Percentiles rank a stretch among this genome's conserved stretches.
phyloP scores from a whole-genome alignment of 2,329 filamentous ascomycete genomes.

The Fusarium chlamydosporum region DNA sequence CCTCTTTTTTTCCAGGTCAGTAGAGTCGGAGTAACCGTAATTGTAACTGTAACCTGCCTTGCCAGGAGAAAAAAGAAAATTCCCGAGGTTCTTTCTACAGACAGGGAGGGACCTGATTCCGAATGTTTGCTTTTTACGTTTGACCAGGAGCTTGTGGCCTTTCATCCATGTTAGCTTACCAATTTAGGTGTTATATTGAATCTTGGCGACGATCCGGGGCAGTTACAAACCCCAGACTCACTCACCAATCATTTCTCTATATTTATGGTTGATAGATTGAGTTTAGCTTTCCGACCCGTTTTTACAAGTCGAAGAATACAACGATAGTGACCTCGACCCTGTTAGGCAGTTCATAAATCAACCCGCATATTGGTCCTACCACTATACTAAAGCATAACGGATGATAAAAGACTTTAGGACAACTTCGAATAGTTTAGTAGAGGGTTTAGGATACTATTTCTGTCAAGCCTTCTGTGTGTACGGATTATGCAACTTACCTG shows the following conservation, averaged over 20 bases:
- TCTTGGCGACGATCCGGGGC: conserved; percentile 21
- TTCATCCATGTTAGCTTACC: neutral
- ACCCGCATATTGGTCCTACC: too few relatives aligned
- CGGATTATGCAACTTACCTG: too few relatives aligned
- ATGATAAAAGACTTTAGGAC: too few relatives aligned
- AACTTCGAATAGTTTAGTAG: too few relatives aligned
- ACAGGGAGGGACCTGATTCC: neutral
- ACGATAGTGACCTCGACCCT: too few relatives aligned
- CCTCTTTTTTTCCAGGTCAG: conserved; percentile 16
- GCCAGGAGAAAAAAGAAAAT: neutral
- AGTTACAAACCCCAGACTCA: conserved; percentile 3
- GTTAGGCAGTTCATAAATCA: too few relatives aligned
- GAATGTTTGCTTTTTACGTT: neutral
- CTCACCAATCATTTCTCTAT: conserved; percentile 14
- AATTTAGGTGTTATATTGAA: neutral
- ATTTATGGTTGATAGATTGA: neutral
- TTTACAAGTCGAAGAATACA: neutral
- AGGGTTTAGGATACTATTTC: too few relatives aligned
- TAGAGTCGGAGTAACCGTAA: neutral
- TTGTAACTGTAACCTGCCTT: neutral
- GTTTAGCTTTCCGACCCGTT: conserved; percentile 17
- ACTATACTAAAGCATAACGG: too few relatives aligned
- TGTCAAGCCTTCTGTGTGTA: too few relatives aligned
- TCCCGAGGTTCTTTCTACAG: neutral
- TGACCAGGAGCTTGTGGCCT: neutral